Evolutionary conservation across 2,329 filamentous ascomycete species (phyloP).

Genomic region (Hymenoscyphus salicellus): DNA sequence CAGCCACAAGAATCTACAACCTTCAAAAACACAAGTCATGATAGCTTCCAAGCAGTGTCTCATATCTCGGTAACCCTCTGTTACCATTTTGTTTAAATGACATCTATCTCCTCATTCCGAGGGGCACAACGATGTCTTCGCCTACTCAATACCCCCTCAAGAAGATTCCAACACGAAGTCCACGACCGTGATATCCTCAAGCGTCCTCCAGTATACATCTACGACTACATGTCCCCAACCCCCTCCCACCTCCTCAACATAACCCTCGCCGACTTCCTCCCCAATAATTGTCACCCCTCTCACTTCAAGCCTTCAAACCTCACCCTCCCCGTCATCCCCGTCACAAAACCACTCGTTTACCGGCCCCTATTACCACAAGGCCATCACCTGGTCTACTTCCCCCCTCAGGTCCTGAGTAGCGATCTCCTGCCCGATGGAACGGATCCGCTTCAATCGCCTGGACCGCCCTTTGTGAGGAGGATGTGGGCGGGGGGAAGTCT

Average conservation of each 20-base stretch:
- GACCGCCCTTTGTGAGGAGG: constrained; percentile 66
- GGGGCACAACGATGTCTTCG: not conserved
- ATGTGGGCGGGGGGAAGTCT: constrained; percentile 87
- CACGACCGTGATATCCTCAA: constrained; percentile 16
- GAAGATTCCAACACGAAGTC: not conserved
- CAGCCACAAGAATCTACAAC: not conserved
- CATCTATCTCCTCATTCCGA: not conserved
- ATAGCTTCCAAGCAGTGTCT: not conserved
- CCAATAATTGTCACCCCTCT: constrained; percentile 32
- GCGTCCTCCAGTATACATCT: constrained; percentile 26
- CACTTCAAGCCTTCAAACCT: constrained; percentile 24
- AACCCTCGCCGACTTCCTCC: constrained; percentile 57
- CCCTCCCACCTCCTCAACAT: constrained; percentile 63
- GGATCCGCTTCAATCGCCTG: constrained; percentile 74
- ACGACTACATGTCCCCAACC: constrained; percentile 57
- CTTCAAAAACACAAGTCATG: not conserved
- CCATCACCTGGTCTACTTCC: constrained; percentile 87
- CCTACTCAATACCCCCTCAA: constrained; percentile 1
- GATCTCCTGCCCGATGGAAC: constrained; percentile 77
- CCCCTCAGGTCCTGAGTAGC: constrained; percentile 60
- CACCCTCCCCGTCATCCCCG: constrained; percentile 2
- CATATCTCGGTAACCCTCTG: not conserved
- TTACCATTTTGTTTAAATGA: not conserved
- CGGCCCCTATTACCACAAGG: constrained; percentile 50
- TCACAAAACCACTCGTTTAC: not conserved